A percentile compares a stretch with the other conserved stretches of the same genome.
These are phyloP conservation scores for Tagetes patula DNA, from an alignment of 129 eudicot genomes.

Conservation along the genomic window DNA sequence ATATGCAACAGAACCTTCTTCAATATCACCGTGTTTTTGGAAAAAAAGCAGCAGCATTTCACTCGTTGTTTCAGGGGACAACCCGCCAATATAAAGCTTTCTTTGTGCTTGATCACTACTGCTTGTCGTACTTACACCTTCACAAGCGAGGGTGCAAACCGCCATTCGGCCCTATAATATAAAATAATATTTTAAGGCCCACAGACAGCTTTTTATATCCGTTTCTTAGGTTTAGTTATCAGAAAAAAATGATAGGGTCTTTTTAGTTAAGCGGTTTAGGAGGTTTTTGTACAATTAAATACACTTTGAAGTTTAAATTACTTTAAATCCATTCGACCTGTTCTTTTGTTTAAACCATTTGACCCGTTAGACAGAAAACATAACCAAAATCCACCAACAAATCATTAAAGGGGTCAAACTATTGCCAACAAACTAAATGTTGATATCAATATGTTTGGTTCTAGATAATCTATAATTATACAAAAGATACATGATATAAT, in stretches of 20 bases:
- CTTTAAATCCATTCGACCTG: background rate
- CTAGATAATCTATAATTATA: background rate
- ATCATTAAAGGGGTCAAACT: background rate
- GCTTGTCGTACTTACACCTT: conserved; percentile 47
- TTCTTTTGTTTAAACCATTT: background rate
- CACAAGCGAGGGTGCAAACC: conserved; percentile 69
- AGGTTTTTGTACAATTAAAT: background rate
- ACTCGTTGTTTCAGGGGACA: conserved; percentile 68
- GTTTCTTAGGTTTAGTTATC: background rate
- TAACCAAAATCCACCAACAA: background rate
- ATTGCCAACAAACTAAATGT: background rate
- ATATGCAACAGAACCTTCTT: conserved; percentile 83
- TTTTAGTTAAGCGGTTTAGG: background rate
- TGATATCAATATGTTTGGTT: background rate
- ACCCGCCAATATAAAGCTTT: conserved; percentile 66
- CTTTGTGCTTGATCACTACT: conserved; percentile 68
- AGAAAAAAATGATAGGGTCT: background rate
- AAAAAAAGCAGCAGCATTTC: conserved; percentile 59
- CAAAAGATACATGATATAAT: background rate
- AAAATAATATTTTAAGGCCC: conserved; percentile 6
- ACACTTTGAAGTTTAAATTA: background rate
- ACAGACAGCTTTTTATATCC: background rate
- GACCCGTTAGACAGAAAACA: background rate
- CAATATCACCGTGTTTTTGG: conserved; percentile 60
- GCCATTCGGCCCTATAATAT: conserved; percentile 69